A percentile compares a stretch with the other conserved stretches of the same genome.
phyloP scores from a whole-genome alignment of 257 asterid genomes.

The Phtheirospermum japonicum region DNA sequence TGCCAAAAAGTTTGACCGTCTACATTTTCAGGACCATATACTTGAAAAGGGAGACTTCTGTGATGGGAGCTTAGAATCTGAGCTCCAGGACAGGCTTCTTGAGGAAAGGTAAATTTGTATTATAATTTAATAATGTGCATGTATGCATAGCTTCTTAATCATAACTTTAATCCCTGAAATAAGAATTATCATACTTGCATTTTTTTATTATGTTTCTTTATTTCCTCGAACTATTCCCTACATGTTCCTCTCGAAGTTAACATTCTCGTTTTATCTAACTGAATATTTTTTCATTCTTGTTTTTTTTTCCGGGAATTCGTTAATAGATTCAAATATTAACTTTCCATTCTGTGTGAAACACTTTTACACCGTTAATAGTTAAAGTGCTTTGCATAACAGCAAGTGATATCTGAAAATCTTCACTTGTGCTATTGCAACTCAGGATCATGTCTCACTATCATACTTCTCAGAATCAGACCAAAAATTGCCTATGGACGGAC shows the following conservation, averaged over 20 bases:
- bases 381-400: conserved; percentile 1
- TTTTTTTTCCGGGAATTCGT: conserved; percentile 8
- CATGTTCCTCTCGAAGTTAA: conserved; percentile 2
- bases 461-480: conserved; percentile 40
- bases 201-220: neutral
- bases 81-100: conserved; percentile 42
- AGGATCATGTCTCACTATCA: conserved; percentile 55
- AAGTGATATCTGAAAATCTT: conserved; percentile 17
- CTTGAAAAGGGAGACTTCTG: conserved; percentile 22
- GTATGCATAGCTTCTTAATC: conserved; percentile 11
- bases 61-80: conserved; percentile 28
- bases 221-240: conserved; percentile 10
- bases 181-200: neutral
- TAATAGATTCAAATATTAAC: too few relatives aligned
- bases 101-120: conserved; percentile 43
- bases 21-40: conserved; percentile 36
- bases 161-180: conserved; percentile 8
- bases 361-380: neutral
- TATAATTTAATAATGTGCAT: conserved; percentile 22
- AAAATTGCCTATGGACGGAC: conserved; percentile 84
- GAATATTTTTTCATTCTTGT: conserved; percentile 5
- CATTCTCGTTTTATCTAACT: conserved; percentile 4
- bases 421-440: conserved; percentile 18
- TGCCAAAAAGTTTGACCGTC: conserved; percentile 19
- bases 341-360: neutral